Evolutionary conservation across 73 alveolate genomes (phyloP).

Genomic region (Halteria grandinella): DNA sequence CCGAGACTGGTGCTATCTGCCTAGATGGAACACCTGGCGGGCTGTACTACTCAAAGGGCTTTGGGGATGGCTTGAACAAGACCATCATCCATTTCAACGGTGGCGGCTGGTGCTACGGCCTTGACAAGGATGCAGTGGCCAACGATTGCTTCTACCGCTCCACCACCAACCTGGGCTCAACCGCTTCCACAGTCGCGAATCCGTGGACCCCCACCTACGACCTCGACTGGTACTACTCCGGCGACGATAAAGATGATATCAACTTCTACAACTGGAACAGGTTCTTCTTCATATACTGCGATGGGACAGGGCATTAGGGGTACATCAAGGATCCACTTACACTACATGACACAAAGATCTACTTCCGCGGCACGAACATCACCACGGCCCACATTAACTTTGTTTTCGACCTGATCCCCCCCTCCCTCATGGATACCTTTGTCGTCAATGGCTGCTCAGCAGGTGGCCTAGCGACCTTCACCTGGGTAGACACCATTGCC

Average conservation of each 20-base stretch:
- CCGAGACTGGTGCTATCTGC: constrained; percentile 3
- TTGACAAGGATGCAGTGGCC: neutral
- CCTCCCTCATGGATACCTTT: neutral
- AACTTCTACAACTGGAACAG: constrained; percentile 16
- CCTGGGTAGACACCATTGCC: constrained; percentile 4
- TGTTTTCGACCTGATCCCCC: neutral
- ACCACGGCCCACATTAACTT: neutral
- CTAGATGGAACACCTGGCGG: constrained; percentile 8
- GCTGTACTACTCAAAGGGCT: neutral
- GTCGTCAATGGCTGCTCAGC: constrained; percentile 23
- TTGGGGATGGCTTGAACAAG: constrained; percentile 1
- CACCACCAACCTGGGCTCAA: neutral
- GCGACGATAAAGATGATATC: neutral
- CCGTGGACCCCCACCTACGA: too few species aligned
- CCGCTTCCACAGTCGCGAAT: too few species aligned
- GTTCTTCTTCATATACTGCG: constrained; percentile 15
- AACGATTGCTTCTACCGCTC: neutral
- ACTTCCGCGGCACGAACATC: constrained; percentile 13
- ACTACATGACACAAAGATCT: neutral
- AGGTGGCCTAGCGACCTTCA: constrained; percentile 1
- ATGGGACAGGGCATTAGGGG: constrained; percentile 39
- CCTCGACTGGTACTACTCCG: too few species aligned
- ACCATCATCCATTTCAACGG: neutral
- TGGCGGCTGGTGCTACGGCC: constrained; percentile 20
- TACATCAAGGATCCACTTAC: constrained; percentile 3